Evolutionary conservation across 768 basidiomycete genomes (phyloP).

Genomic region (Podaxis sp.): DNA sequence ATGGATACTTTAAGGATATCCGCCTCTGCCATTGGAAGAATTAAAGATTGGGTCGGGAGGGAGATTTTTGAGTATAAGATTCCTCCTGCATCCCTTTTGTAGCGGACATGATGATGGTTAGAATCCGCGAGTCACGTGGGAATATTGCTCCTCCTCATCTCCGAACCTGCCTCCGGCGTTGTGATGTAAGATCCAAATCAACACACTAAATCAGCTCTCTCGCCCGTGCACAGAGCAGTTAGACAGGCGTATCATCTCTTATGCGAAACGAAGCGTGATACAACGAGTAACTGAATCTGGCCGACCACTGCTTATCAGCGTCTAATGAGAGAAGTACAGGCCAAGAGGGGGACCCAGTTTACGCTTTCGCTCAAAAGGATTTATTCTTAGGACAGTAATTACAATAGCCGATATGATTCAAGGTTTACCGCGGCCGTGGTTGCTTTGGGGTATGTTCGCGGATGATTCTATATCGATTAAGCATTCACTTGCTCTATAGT

Average conservation of each 20-base stretch:
- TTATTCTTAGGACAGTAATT: not conserved
- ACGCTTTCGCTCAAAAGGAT: not conserved
- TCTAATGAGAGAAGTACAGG: not conserved
- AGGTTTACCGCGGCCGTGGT: not conserved
- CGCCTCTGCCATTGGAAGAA: conserved; percentile 28
- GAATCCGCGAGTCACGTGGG: conserved; percentile 12
- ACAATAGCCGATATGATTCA: conserved; percentile 3
- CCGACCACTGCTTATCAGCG: not conserved
- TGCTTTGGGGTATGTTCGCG: not conserved
- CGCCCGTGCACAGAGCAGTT: conserved; percentile 2
- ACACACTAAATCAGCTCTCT: not conserved
- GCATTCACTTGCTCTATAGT: conserved; percentile 19
- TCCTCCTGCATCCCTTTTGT: conserved; percentile 13
- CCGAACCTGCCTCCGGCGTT: not conserved
- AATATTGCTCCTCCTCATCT: conserved; percentile 4
- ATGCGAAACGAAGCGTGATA: not conserved
- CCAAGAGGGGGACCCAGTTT: conserved; percentile 10
- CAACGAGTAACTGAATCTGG: conserved; percentile 13
- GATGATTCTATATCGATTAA: not conserved
- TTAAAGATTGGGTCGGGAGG: not conserved
- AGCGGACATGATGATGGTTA: conserved; percentile 14
- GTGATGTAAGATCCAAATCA: not conserved
- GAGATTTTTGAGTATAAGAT: conserved; percentile 12
- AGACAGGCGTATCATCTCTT: not conserved
- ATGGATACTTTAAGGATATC: conserved; percentile 82